Percentiles rank a stretch among this genome's conserved stretches.
These are phyloP conservation scores for Lizonia empirigonia DNA, from an alignment of 2,329 filamentous ascomycete species.

Conservation along the genomic window DNA sequence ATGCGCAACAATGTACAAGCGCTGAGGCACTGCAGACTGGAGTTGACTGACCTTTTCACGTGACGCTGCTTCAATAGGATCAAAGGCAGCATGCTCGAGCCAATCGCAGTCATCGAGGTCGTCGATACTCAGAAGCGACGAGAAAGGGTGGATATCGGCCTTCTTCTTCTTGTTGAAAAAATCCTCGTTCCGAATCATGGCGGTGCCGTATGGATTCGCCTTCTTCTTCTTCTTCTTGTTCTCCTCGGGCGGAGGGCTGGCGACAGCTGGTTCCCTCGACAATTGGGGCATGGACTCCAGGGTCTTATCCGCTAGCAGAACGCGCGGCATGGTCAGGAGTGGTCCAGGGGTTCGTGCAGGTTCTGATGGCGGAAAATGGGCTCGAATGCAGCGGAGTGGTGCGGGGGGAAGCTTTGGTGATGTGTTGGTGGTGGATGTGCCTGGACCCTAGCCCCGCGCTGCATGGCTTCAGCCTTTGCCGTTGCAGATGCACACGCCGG, in stretches of 20 bases:
- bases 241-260: slow-evolving; percentile 22
- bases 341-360: slow-evolving; percentile 1
- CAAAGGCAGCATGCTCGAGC: slow-evolving; percentile 64
- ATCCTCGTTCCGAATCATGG: slow-evolving; percentile 29
- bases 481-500: slow-evolving; percentile 8
- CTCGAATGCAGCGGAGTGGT: slow-evolving; percentile 18
- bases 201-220: slow-evolving; percentile 7
- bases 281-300: slow-evolving; percentile 47
- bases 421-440: slow-evolving; percentile 21
- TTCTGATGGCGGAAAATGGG: slow-evolving; percentile 5
- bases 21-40: no score
- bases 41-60: slow-evolving; percentile 63
- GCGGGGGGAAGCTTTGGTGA: slow-evolving; percentile 15
- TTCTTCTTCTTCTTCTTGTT: slow-evolving; percentile 9
- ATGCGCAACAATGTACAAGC: neutral
- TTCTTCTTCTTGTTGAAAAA: slow-evolving; percentile 35
- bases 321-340: slow-evolving; percentile 50
- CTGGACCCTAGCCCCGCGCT: slow-evolving; percentile 23
- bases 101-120: slow-evolving; percentile 67
- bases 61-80: slow-evolving; percentile 61
- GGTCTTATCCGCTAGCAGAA: slow-evolving; percentile 48
- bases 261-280: slow-evolving; percentile 36
- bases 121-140: slow-evolving; percentile 71
- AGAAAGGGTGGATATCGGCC: slow-evolving; percentile 72
- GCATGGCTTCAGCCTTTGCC: slow-evolving; percentile 16